Evolutionary conservation across 2,329 filamentous ascomycete genomes (phyloP).

Genomic region (Rutstroemia sp.): DNA sequence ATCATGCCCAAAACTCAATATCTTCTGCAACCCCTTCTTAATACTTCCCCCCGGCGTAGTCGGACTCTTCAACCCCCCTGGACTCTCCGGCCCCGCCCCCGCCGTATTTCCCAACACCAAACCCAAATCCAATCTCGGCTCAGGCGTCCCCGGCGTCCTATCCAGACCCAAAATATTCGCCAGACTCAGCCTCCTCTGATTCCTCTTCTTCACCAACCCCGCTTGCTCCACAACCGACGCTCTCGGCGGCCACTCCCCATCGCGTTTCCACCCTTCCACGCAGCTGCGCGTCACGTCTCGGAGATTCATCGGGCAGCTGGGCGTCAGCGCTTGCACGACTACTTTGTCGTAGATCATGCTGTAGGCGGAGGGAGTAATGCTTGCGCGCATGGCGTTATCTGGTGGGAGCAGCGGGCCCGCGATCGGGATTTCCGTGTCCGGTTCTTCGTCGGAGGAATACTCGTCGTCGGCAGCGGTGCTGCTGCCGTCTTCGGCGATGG

Average conservation of each 20-base stretch:
- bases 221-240: slow-evolving; percentile 36
- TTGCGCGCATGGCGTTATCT: slow-evolving; percentile 67
- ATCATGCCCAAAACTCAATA: background rate
- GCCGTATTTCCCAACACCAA: background rate
- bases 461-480: slow-evolving; percentile 19
- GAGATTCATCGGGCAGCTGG: slow-evolving; percentile 83
- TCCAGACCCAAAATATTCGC: slow-evolving; percentile 23
- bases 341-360: slow-evolving; percentile 85
- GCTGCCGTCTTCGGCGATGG: slow-evolving; percentile 15
- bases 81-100: background rate
- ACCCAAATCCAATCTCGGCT: background rate
- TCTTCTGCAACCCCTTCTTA: background rate
- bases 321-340: slow-evolving; percentile 69
- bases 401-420: slow-evolving; percentile 65
- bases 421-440: slow-evolving; percentile 50
- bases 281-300: slow-evolving; percentile 71
- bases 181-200: slow-evolving; percentile 22
- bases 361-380: slow-evolving; percentile 68
- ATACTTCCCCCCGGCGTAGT: background rate
- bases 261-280: slow-evolving; percentile 85
- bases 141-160: background rate
- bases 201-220: slow-evolving; percentile 14
- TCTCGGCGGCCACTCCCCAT: slow-evolving; percentile 85
- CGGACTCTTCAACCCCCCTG: background rate
- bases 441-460: slow-evolving; percentile 18